Evolutionary conservation across 768 basidiomycete species (phyloP), one percentile per base, ranked within the genome.

Genomic region (Boletus rubescentipes): DNA sequence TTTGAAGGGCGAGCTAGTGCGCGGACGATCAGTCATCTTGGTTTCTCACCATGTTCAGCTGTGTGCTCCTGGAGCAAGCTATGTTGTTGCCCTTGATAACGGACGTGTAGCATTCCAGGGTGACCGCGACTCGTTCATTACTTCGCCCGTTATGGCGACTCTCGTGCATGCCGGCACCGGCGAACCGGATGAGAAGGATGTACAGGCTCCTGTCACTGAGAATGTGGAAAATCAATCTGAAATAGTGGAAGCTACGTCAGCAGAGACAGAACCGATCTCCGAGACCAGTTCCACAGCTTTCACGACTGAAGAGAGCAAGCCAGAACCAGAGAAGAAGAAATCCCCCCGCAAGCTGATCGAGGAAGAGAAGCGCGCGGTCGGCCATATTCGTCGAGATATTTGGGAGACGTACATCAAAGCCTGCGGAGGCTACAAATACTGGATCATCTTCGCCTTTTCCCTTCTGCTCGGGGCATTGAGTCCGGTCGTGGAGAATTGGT

Each of bases 11-110:
- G 85, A 89, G 43, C 73, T 97, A 38, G 77, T 93, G 66, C 70
- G 74, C n/a, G 85, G 83, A 16, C 79, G 94, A 43, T 97, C 95
- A 1, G 74, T 96, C 45, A 77, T 98, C 41, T 78, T 98, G 21
- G 93, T 97, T 46, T 97, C 95, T 3, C 96, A 99, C 65, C 93
- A 96, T 64, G 89, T 97, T 32, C 89, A 93, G 64, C 78, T 98
- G 5, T 93, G 91, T 63, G 79, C 84, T 3, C 83, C 90, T 1
- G 87, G 83, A 30, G 92, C 95, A 2, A 75, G 72, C 23, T 94
- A 92, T 68, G 78, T 98, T 59, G 89, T 96, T 36, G 85, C 88
- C 14, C 77, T 93, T 29, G 90, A 93, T 34, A 73, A 76, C 48
- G 81, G 80, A 30, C 81, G 83, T n/a, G 79, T 94, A 14, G 73